Conservation (phyloP, 2,329 filamentous ascomycete genomes). For the Pochonia chlamydosporia region DNA sequence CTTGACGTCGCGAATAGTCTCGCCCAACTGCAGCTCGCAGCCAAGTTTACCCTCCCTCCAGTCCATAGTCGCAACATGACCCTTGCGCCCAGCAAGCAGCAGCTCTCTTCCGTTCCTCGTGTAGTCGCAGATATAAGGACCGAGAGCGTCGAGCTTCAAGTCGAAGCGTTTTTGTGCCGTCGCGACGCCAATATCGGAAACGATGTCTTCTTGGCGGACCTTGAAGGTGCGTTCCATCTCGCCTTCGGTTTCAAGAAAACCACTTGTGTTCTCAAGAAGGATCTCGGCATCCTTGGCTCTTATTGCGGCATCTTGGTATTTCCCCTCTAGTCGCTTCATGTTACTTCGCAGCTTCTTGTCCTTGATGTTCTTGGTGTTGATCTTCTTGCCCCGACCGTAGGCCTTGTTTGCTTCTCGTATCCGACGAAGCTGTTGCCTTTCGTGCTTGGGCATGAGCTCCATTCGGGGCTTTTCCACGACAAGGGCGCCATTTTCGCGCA, state of each 20-base stretch:
- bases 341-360: slow-evolving; percentile 88
- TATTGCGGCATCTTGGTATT: slow-evolving; percentile 74
- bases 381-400: slow-evolving; percentile 79
- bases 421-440: slow-evolving; percentile 45
- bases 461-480: slow-evolving; percentile 43
- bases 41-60: slow-evolving; percentile 89
- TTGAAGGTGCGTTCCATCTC: slow-evolving; percentile 91
- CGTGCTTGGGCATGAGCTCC: slow-evolving; percentile 45
- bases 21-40: slow-evolving; percentile 84
- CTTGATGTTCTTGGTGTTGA: slow-evolving; percentile 66
- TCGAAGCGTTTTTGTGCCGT: slow-evolving; percentile 93
- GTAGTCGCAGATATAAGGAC: slow-evolving; percentile 86
- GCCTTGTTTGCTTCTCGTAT: slow-evolving; percentile 60
- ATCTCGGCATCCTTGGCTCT: slow-evolving; percentile 95
- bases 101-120: slow-evolving; percentile 83
- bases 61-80: slow-evolving; percentile 93
- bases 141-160: slow-evolving; percentile 72
- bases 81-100: slow-evolving; percentile 81
- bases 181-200: slow-evolving; percentile 66
- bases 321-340: slow-evolving; percentile 70
- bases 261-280: slow-evolving; percentile 76
- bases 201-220: slow-evolving; percentile 83
- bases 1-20: slow-evolving; percentile 82
- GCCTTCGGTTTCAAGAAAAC: slow-evolving; percentile 82
- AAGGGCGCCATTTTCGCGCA: slow-evolving; percentile 48